These are phyloP conservation scores for Evansstolkia leycettana DNA, from an alignment of 495 filamentous ascomycete genomes.

Conservation along the genomic window DNA sequence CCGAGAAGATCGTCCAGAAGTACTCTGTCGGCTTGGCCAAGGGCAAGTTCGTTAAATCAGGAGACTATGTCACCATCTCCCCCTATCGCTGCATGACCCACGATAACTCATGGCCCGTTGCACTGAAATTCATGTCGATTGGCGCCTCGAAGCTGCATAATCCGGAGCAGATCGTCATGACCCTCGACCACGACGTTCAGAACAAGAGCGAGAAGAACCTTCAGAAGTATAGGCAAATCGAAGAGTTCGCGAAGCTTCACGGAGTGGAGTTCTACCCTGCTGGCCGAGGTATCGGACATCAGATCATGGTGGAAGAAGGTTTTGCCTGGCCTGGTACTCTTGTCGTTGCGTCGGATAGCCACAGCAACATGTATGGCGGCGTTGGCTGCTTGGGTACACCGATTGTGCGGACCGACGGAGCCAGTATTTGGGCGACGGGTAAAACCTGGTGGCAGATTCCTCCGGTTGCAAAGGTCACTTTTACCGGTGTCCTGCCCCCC, in stretches of 20 bases:
- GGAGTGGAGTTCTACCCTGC: slow-evolving; percentile 78
- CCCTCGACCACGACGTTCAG: slow-evolving; percentile 88
- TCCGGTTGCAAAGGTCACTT: slow-evolving; percentile 65
- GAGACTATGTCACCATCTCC: slow-evolving; percentile 73
- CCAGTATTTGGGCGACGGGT: slow-evolving; percentile 76
- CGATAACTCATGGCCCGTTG: slow-evolving; percentile 85
- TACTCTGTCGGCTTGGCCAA: slow-evolving; percentile 59
- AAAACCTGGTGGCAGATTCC: slow-evolving; percentile 87
- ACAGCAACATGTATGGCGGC: slow-evolving; percentile 88
- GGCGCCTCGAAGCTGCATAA: slow-evolving; percentile 68
- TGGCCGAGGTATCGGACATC: slow-evolving; percentile 75
- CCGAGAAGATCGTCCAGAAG: slow-evolving; percentile 83
- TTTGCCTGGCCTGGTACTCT: slow-evolving; percentile 77
- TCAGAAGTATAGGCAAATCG: slow-evolving; percentile 75
- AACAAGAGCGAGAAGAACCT: slow-evolving; percentile 76
- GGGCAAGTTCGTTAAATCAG: slow-evolving; percentile 58
- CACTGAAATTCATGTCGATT: slow-evolving; percentile 76
- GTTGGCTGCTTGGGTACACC: slow-evolving; percentile 67
- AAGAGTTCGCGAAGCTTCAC: slow-evolving; percentile 72
- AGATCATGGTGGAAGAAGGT: slow-evolving; percentile 81
- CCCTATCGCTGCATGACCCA: slow-evolving; percentile 80
- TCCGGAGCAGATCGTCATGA: slow-evolving; percentile 71
- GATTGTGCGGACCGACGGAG: slow-evolving; percentile 78
- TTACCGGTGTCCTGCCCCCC: slow-evolving; percentile 59
- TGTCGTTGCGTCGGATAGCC: slow-evolving; percentile 69